A percentile compares a stretch with the other conserved stretches of the same genome.
Evolutionary conservation across 768 basidiomycete genomes (phyloP).

Genomic region (Candolleomyces aberdarensis): DNA sequence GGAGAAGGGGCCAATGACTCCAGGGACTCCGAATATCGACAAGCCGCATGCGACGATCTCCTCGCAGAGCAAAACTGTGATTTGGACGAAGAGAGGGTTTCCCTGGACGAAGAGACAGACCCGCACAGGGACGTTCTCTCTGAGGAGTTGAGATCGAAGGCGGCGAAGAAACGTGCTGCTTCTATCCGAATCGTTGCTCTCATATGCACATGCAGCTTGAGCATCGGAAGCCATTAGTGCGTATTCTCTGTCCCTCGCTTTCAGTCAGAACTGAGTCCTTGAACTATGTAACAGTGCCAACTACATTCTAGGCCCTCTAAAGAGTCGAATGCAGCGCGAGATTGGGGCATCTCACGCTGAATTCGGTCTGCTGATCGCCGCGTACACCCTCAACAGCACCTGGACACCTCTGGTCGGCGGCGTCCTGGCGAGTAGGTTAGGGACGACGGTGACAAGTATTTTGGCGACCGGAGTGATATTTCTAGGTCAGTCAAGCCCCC

Average conservation of each 20-base stretch:
- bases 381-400: slow-evolving; percentile 68
- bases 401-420: slow-evolving; percentile 80
- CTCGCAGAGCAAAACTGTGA: background rate
- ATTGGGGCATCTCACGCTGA: slow-evolving; percentile 75
- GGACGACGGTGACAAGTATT: slow-evolving; percentile 69
- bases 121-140: background rate
- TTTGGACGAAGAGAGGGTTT: background rate
- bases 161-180: slow-evolving; percentile 28
- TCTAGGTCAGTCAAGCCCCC: slow-evolving; percentile 33
- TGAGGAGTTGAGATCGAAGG: slow-evolving; percentile 12
- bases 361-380: slow-evolving; percentile 74
- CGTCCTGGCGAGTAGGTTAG: slow-evolving; percentile 63
- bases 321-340: slow-evolving; percentile 64
- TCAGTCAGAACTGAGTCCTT: background rate
- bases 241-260: slow-evolving; percentile 17
- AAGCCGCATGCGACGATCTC: slow-evolving; percentile 16
- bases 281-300: slow-evolving; percentile 46
- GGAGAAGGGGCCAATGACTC: too few species aligned
- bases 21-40: background rate
- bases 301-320: slow-evolving; percentile 76
- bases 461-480: slow-evolving; percentile 74
- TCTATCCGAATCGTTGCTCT: slow-evolving; percentile 60
- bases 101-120: background rate
- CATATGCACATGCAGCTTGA: slow-evolving; percentile 68
- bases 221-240: slow-evolving; percentile 77